Evolutionary conservation across 1,139 yeast species (phyloP).

Genomic region (Hyphopichia wangnamkhiaoensis): DNA sequence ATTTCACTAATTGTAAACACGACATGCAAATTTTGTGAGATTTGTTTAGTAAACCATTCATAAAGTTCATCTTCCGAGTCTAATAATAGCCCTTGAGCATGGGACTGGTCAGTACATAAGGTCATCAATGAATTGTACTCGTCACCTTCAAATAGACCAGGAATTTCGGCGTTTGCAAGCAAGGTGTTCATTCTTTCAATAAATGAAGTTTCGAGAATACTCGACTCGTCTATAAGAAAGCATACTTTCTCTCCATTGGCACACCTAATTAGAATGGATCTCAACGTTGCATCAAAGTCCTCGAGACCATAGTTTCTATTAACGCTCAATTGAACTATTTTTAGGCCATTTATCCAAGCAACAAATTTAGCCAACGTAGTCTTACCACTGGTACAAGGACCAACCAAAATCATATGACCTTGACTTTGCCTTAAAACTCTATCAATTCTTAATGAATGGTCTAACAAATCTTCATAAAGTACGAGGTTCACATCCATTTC

Average conservation of each 20-base stretch:
- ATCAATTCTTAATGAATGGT: constrained; percentile 77
- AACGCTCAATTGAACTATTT: constrained; percentile 59
- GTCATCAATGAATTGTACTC: constrained; percentile 57
- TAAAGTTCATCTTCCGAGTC: constrained; percentile 76
- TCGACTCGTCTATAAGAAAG: constrained; percentile 79
- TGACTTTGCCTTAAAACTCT: constrained; percentile 82
- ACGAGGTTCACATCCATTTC: constrained; percentile 64
- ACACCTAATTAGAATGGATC: constrained; percentile 50
- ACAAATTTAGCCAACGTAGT: constrained; percentile 78
- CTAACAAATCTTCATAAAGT: constrained; percentile 70
- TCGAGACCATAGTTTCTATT: constrained; percentile 53
- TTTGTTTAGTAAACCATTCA: constrained; percentile 70
- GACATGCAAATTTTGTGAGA: constrained; percentile 76
- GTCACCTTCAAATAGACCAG: constrained; percentile 85
- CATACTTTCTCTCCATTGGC: constrained; percentile 64
- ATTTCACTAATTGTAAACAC: constrained; percentile 74
- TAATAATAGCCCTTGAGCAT: constrained; percentile 59
- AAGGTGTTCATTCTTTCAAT: constrained; percentile 90
- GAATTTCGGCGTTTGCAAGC: constrained; percentile 89
- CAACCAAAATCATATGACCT: constrained; percentile 89
- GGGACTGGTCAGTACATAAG: constrained; percentile 60
- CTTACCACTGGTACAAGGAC: constrained; percentile 83
- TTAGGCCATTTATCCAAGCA: constrained; percentile 87
- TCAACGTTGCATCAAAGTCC: constrained; percentile 69
- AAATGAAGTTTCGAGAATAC: constrained; percentile 74